phyloP scores from a whole-genome alignment of 148 eudicot species.

The Cornus suecica region DNA sequence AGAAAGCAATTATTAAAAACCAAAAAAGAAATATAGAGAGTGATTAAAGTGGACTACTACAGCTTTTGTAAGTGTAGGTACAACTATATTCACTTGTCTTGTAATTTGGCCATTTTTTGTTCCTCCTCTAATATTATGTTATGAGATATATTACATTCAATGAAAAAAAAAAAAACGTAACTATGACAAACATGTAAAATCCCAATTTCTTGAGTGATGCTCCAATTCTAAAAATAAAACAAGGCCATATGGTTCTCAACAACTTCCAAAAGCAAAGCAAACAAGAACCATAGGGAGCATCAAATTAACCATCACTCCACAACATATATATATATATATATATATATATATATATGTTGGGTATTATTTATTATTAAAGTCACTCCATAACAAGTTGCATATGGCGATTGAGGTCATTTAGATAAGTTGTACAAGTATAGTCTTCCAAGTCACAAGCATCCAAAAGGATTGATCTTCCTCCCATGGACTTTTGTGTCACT shows the following conservation, averaged over 20 bases:
- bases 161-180: not conserved
- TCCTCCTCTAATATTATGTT: not conserved
- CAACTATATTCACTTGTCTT: not conserved
- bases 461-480: conserved; percentile 47
- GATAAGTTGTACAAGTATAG: conserved; percentile 63
- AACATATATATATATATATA: too few species aligned
- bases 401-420: conserved; percentile 81
- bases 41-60: not conserved
- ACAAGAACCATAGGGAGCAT: not conserved
- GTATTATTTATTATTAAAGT: too few species aligned
- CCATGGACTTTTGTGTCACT: conserved; percentile 44
- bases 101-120: not conserved
- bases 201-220: not conserved
- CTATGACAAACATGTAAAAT: not conserved
- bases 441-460: conserved; percentile 80
- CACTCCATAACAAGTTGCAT: conserved; percentile 80
- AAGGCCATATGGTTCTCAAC: too few species aligned
- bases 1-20: too few species aligned
- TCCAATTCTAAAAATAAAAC: not conserved
- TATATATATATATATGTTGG: too few species aligned
- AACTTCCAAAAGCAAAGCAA: too few species aligned
- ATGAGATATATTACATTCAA: not conserved
- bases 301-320: too few species aligned
- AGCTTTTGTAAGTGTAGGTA: not conserved
- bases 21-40: not conserved